Conservation (phyloP, 495 filamentous ascomycete species). For the Aspergillus leporis region DNA sequence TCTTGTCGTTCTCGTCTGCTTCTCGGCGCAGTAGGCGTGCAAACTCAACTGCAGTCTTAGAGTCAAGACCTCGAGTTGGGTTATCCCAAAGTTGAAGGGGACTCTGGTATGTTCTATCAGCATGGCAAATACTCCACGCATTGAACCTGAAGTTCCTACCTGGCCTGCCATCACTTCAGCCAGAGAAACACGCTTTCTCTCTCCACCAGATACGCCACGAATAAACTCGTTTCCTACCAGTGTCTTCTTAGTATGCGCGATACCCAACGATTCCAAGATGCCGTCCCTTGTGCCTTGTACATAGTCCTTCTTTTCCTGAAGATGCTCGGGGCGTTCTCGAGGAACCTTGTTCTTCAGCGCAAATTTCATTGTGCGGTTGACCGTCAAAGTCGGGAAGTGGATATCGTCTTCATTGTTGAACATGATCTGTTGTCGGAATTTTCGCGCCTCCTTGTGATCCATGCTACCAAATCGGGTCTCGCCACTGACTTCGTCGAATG, state of each 20-base stretch:
- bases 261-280: conserved; percentile 74
- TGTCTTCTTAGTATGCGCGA: conserved; percentile 76
- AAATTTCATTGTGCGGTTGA: conserved; percentile 81
- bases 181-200: conserved; percentile 81
- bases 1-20: conserved; percentile 64
- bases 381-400: conserved; percentile 78
- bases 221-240: conserved; percentile 81
- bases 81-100: conserved; percentile 88
- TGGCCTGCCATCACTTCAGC: conserved; percentile 68
- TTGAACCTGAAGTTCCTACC: conserved; percentile 20
- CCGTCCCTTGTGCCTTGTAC: conserved; percentile 68
- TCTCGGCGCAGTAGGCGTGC: conserved; percentile 65
- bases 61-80: conserved; percentile 77
- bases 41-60: conserved; percentile 79
- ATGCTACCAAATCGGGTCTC: conserved; percentile 37
- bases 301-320: conserved; percentile 51
- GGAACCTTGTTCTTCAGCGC: conserved; percentile 70
- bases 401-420: conserved; percentile 62
- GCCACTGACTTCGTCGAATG: conserved; percentile 38
- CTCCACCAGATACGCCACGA: conserved; percentile 79
- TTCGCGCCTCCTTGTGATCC: conserved; percentile 33
- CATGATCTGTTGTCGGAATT: conserved; percentile 44
- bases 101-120: conserved; percentile 32
- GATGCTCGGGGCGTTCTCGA: conserved; percentile 58
- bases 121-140: conserved; percentile 14